A percentile compares a stretch with the other conserved stretches of the same genome.
phyloP scores from a whole-genome alignment of 352 stramenopile species.

The Peronospora belbahrii region DNA sequence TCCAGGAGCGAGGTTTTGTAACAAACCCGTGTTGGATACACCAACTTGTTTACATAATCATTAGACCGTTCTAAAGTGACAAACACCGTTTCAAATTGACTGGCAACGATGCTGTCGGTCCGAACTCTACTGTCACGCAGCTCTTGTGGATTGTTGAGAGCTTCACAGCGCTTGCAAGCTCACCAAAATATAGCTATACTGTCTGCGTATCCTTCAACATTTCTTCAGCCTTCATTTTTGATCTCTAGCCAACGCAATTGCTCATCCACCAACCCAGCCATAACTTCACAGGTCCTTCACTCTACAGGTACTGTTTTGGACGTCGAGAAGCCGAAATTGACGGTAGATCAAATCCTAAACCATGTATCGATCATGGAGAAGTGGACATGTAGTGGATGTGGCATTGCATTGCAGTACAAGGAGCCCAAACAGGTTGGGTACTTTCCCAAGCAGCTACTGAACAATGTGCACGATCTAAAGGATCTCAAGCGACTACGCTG shows the following conservation, averaged over 20 bases:
- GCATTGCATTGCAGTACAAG: conserved; percentile 70
- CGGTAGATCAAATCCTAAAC: conserved; percentile 50
- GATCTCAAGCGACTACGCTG: conserved; percentile 76
- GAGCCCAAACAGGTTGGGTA: conserved; percentile 58
- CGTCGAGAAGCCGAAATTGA: conserved; percentile 15
- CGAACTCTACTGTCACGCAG: conserved; percentile 8
- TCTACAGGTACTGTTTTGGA: neutral
- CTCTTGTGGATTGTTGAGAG: conserved; percentile 4
- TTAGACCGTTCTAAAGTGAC: neutral
- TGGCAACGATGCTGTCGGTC: conserved; percentile 23
- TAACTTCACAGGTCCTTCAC: neutral
- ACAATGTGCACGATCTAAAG: conserved; percentile 51
- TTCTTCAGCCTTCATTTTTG: neutral
- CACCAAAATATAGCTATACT: conserved; percentile 5
- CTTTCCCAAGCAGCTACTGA: conserved; percentile 55
- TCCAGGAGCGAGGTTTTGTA: too few relatives aligned
- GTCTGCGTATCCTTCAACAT: neutral
- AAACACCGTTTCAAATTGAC: conserved; percentile 17
- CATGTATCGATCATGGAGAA: conserved; percentile 81
- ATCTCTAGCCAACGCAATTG: conserved; percentile 17
- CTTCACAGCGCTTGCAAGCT: neutral
- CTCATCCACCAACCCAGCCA: conserved; percentile 8
- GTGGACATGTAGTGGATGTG: conserved; percentile 75
- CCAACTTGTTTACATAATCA: neutral
- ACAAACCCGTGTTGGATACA: neutral